Conservation (phyloP, 2,329 filamentous ascomycete genomes). For the Fusarium cyanostomum region DNA sequence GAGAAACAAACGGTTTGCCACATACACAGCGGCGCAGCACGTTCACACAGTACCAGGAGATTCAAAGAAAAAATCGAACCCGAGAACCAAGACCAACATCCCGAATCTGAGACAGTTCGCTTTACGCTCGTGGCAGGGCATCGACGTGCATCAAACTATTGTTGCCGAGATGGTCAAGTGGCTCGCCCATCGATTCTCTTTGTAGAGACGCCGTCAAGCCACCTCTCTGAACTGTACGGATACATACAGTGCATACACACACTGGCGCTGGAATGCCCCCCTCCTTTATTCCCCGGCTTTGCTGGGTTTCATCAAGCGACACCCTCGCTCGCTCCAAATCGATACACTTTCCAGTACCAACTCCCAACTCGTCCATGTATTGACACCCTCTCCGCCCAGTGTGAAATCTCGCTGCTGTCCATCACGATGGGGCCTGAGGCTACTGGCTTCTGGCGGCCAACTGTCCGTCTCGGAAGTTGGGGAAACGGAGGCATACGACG, state of each 20-base stretch:
- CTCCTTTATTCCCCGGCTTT: constrained; percentile 28
- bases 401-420: constrained; percentile 28
- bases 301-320: constrained; percentile 32
- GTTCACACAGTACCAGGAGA: neutral
- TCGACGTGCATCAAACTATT: constrained; percentile 31
- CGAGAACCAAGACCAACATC: constrained; percentile 17
- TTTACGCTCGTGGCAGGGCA: constrained; percentile 12
- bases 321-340: constrained; percentile 20
- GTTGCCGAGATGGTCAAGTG: constrained; percentile 14
- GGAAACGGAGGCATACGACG: constrained; percentile 39
- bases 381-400: constrained; percentile 39
- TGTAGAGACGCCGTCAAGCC: constrained; percentile 11
- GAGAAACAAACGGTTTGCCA: constrained; percentile 19
- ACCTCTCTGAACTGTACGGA: neutral
- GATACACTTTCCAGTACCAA: constrained; percentile 6
- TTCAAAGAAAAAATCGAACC: constrained; percentile 6
- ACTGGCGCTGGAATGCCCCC: constrained; percentile 12
- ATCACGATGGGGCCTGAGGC: constrained; percentile 31
- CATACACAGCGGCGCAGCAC: neutral
- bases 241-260: constrained; percentile 6
- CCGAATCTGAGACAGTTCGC: constrained; percentile 29
- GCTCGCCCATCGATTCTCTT: constrained; percentile 16
- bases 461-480: constrained; percentile 38
- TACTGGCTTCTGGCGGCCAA: neutral
- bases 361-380: constrained; percentile 17